phyloP scores from a whole-genome alignment of 1,284 basidiomycete species.

The Sphaerobolus stellatus region DNA sequence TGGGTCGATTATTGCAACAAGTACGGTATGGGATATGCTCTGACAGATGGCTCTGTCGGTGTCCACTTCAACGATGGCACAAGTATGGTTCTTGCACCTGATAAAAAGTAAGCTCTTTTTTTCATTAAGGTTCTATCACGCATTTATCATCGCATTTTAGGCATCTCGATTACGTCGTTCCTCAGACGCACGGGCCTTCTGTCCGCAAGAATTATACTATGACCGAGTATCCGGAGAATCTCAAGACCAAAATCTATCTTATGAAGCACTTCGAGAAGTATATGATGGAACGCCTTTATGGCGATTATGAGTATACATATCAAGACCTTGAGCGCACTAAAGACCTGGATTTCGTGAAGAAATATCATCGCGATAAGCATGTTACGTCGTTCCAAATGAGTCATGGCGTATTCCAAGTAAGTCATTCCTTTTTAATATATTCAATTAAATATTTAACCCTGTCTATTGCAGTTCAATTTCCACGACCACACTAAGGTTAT shows the following conservation, averaged over 20 bases:
- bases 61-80: constrained; percentile 97
- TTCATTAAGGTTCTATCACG: neutral
- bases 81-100: constrained; percentile 78
- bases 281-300: constrained; percentile 84
- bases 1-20: constrained; percentile 99
- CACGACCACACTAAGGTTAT: constrained; percentile 97
- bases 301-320: constrained; percentile 79
- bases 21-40: constrained; percentile 97
- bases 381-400: constrained; percentile 96
- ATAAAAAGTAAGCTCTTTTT: constrained; percentile 63
- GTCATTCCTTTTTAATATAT: constrained; percentile 27
- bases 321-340: constrained; percentile 65
- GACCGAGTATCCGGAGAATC: constrained; percentile 65
- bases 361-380: constrained; percentile 94
- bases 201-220: constrained; percentile 68
- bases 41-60: constrained; percentile 92
- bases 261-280: constrained; percentile 91
- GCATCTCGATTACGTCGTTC: constrained; percentile 82
- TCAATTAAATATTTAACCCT: constrained; percentile 5
- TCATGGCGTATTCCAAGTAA: constrained; percentile 88
- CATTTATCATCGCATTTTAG: constrained; percentile 39
- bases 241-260: constrained; percentile 87
- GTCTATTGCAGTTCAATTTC: constrained; percentile 83
- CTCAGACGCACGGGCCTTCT: constrained; percentile 61
- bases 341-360: constrained; percentile 94